Base-by-base conservation (phyloP, 2,329 filamentous ascomycete species). In the Calcarisporium arbuscula region DNA sequence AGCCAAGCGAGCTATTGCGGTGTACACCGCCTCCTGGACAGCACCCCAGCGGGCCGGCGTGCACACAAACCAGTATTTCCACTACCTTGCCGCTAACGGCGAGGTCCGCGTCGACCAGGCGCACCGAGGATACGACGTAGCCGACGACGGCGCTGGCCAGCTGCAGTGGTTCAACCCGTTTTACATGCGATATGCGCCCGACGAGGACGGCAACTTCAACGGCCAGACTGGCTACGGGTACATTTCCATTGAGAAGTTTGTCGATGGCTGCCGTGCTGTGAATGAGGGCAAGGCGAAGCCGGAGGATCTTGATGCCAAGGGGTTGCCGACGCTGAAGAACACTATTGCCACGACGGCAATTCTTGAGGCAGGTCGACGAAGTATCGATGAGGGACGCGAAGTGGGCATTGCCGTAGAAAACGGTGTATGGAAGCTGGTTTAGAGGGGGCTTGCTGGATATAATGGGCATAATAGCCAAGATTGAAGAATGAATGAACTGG, bases 41-140 rank as follows among this genome's bases (percentile, higher is more conserved):
- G 90, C 90, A 6, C 89, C 90, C 10, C 85, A 94, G 57, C 85
- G 82, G 52, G 89, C 89, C 0, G 89, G 90, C 32, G 88, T 95
- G n/a, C 90, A 95, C 64, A 90, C 83, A 2, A 94, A 94, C 60
- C 89, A 95, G 65, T 92, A 95, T 65, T 95, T 95, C 69, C 89
- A 95, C 64, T 95, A 92, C 65, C 82, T 95, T 65, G 89, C 77
- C 4, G 74, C 77, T 40, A 77, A 81, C 37, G 89, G 89, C 44
- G 89, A 95, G 65, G 79, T 95, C 50, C 78, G 85, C 40, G 77
- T 94, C 51, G 86, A 95, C 66, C 90, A 95, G 65, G 89, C 88
- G 28, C 94, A 94, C 71, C 77, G 89, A 35, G 89, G 89, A 30
- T 95, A 95, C 64, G 88, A 95, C 53, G 83, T 95, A 9, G 87